Percentiles rank a stretch among this genome's conserved stretches.
Conservation (phyloP, 192 early-diverging fungal genomes). For the Endogone sp. region DNA sequence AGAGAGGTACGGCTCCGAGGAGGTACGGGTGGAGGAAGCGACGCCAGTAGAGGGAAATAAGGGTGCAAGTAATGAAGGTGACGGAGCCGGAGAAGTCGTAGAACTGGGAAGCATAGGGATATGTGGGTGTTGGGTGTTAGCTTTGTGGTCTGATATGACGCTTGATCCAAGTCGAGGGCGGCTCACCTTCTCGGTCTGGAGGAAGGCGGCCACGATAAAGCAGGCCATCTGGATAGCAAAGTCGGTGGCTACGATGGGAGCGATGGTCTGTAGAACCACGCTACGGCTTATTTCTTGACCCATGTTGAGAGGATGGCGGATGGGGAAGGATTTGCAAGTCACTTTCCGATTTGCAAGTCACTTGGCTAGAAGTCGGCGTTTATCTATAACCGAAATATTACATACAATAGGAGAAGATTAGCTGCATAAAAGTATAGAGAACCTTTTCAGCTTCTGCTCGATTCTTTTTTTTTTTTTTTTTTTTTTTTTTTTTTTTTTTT, state of each 20-base stretch:
- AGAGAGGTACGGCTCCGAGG: neutral
- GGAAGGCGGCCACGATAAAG: conserved; percentile 13
- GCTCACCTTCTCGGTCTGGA: conserved; percentile 34
- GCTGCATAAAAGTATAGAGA: too few relatives aligned
- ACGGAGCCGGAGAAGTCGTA: conserved; percentile 28
- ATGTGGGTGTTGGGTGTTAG: neutral
- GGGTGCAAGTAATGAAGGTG: conserved; percentile 21
- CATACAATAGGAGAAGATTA: too few relatives aligned
- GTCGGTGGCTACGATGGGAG: neutral
- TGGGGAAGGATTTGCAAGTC: too few relatives aligned
- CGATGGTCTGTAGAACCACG: too few relatives aligned
- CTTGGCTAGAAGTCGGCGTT: too few relatives aligned
- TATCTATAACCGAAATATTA: too few relatives aligned
- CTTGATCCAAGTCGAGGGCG: neutral
- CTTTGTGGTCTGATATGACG: neutral
- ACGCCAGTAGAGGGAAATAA: conserved; percentile 21
- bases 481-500: too few relatives aligned
- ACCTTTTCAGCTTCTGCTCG: too few relatives aligned
- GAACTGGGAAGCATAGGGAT: conserved; percentile 13
- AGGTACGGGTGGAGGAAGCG: conserved; percentile 3
- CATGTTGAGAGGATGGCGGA: too few relatives aligned
- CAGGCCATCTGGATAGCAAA: conserved; percentile 13
- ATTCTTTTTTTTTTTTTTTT: too few relatives aligned
- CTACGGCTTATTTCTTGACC: too few relatives aligned
- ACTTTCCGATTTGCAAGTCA: too few relatives aligned